Conservation (phyloP, 179 eudicot species). For the Corrigiola litoralis region DNA sequence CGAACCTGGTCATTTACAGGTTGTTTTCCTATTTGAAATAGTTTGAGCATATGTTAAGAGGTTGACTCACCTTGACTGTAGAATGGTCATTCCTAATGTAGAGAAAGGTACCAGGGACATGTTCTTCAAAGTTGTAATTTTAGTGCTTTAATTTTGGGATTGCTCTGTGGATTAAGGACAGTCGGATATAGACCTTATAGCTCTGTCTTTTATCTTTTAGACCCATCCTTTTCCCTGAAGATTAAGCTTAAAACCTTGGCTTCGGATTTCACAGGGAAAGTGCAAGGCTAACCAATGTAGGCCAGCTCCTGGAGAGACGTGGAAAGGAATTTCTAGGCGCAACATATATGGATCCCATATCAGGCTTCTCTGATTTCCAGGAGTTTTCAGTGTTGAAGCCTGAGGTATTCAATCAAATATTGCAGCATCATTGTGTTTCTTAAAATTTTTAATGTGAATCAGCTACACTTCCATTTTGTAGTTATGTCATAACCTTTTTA, state of each 20-base stretch:
- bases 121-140: background rate
- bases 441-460: background rate
- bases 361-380: slow-evolving; percentile 78
- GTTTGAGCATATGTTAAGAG: background rate
- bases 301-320: slow-evolving; percentile 57
- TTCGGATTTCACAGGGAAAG: slow-evolving; percentile 37
- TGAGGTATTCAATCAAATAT: slow-evolving; percentile 45
- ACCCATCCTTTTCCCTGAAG: background rate
- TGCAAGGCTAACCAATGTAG: slow-evolving; percentile 61
- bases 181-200: background rate
- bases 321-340: slow-evolving; percentile 70
- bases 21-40: background rate
- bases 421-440: background rate
- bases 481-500: slow-evolving; percentile 11
- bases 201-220: background rate
- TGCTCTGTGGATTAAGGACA: background rate
- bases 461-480: background rate
- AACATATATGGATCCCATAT: slow-evolving; percentile 67
- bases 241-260: background rate
- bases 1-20: background rate
- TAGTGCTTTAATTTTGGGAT: background rate
- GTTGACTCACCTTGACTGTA: background rate
- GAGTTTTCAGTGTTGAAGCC: slow-evolving; percentile 74
- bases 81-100: background rate
- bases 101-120: background rate